Conservation (phyloP, 257 asterid species). For the Solanum peruvianum region DNA sequence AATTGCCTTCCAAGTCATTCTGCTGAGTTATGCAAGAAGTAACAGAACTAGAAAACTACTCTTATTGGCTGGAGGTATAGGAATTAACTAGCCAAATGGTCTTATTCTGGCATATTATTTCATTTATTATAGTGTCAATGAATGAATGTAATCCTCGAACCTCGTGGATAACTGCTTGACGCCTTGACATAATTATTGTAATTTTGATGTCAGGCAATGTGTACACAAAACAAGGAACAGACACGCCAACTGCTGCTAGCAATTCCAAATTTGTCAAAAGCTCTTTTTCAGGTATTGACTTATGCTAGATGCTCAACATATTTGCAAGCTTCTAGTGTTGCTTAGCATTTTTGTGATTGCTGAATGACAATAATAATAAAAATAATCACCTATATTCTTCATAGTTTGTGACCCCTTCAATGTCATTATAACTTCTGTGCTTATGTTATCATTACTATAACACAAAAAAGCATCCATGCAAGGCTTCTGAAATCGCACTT, state of each 20-base stretch:
- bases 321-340: not conserved
- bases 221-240: slow-evolving; percentile 75
- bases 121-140: not conserved
- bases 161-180: not conserved
- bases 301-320: not conserved
- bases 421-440: not conserved
- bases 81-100: not conserved
- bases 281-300: slow-evolving; percentile 69
- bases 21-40: not conserved
- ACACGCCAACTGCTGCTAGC: slow-evolving; percentile 58
- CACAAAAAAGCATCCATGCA: not conserved
- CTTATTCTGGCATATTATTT: not conserved
- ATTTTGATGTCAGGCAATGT: slow-evolving; percentile 50
- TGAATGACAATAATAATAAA: not conserved
- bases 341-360: not conserved
- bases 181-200: not conserved
- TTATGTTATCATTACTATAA: not conserved
- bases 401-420: not conserved
- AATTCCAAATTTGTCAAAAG: slow-evolving; percentile 64
- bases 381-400: not conserved
- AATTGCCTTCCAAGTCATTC: not conserved
- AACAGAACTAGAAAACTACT: not conserved
- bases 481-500: not conserved
- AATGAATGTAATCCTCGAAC: not conserved
- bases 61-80: not conserved